phyloP scores from a whole-genome alignment of 768 basidiomycete species.

The Mycena filopes region DNA sequence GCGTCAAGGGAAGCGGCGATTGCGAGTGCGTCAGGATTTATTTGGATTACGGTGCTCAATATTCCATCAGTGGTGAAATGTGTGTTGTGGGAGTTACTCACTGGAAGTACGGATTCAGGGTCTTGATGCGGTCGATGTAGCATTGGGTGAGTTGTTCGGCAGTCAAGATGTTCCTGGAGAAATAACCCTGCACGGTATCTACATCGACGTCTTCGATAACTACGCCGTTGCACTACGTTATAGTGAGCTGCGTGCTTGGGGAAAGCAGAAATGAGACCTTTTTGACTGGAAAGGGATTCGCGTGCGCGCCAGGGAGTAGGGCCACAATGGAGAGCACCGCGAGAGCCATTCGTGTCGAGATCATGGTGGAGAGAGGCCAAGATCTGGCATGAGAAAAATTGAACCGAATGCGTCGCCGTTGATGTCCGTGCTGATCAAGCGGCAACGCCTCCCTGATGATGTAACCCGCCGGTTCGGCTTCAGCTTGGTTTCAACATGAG shows the following conservation, averaged over 20 bases:
- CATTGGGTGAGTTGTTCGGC: conserved; percentile 16
- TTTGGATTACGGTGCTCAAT: conserved; percentile 41
- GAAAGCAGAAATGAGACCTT: conserved; percentile 9
- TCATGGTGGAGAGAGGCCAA: too few species aligned
- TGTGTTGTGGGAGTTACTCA: conserved; percentile 25
- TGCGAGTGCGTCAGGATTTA: conserved; percentile 37
- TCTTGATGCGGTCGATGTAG: conserved; percentile 19
- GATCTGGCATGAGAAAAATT: too few species aligned
- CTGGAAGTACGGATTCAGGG: conserved; percentile 12
- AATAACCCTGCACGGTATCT: conserved; percentile 9
- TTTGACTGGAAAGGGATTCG: conserved; percentile 20
- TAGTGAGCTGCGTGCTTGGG: too few species aligned
- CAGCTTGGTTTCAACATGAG: too few species aligned
- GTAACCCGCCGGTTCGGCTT: too few species aligned
- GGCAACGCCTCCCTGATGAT: too few species aligned
- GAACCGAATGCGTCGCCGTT: too few species aligned
- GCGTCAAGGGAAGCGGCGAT: conserved; percentile 47
- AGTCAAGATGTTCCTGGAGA: not conserved
- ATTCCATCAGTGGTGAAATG: not conserved
- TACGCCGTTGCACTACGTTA: conserved; percentile 9
- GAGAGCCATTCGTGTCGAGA: too few species aligned
- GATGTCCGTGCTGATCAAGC: too few species aligned
- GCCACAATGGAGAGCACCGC: too few species aligned
- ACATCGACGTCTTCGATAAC: conserved; percentile 18
- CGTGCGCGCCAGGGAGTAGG: too few species aligned